phyloP scores from a whole-genome alignment of 176 grass and related monocot species.

The Puya raimondii region DNA sequence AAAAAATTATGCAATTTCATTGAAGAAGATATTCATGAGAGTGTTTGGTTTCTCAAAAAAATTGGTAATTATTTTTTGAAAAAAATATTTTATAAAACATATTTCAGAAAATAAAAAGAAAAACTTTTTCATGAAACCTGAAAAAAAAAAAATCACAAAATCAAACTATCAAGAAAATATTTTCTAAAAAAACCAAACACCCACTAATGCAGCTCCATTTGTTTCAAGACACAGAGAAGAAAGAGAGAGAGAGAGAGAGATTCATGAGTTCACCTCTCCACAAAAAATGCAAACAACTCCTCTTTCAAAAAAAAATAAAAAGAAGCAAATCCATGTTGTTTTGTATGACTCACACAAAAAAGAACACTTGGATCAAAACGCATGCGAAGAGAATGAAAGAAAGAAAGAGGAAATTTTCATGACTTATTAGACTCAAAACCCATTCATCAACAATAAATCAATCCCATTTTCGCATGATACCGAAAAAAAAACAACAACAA shows the following conservation, averaged over 20 bases:
- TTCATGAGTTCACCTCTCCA: neutral
- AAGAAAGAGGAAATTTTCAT: neutral
- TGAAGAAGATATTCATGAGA: neutral
- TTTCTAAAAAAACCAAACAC: no score
- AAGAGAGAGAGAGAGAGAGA: neutral
- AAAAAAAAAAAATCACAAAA: neutral
- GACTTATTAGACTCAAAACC: no score
- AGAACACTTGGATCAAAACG: neutral
- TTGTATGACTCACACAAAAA: no score
- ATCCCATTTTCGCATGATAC: no score
- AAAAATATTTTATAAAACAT: neutral
- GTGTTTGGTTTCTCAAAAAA: slow-evolving; percentile 3
- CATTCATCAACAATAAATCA: no score
- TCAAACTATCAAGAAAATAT: neutral
- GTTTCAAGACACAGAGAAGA: no score
- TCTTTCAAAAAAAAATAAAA: no score
- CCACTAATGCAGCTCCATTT: no score
- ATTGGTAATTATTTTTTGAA: neutral
- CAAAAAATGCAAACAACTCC: no score
- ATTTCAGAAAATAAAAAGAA: neutral
- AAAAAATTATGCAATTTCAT: neutral
- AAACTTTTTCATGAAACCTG: neutral
- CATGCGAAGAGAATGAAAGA: neutral
- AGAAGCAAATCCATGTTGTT: no score
- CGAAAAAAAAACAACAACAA: neutral